phyloP scores from a whole-genome alignment of 139 green algal genomes.

The Chlorella sp. region DNA sequence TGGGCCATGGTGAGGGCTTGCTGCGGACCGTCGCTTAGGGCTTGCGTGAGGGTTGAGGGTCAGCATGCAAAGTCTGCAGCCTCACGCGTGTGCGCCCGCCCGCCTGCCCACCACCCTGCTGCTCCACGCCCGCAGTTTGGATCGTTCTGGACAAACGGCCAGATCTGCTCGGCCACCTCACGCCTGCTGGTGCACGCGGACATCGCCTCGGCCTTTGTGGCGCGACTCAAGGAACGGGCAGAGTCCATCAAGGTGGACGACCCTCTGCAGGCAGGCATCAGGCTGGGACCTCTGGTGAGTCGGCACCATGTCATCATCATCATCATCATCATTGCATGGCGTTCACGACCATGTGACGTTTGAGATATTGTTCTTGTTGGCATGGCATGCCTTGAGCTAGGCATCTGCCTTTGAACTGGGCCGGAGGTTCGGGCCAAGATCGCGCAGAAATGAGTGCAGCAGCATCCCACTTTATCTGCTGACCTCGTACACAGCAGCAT shows the following conservation, averaged over 20 bases:
- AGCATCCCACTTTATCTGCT: too few relatives aligned
- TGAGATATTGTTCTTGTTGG: too few relatives aligned
- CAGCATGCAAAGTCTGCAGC: not conserved
- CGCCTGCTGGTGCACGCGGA: constrained; percentile 73
- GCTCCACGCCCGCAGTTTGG: constrained; percentile 52
- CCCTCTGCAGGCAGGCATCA: constrained; percentile 52
- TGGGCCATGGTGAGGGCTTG: constrained; percentile 62
- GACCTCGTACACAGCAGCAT: too few relatives aligned
- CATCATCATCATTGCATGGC: too few relatives aligned
- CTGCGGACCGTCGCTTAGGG: not conserved
- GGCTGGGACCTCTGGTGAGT: constrained; percentile 64
- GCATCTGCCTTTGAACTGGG: too few relatives aligned
- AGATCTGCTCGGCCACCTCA: constrained; percentile 85
- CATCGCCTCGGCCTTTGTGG: constrained; percentile 60
- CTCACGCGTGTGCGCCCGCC: not conserved
- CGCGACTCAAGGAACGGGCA: constrained; percentile 55
- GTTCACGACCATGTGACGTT: too few relatives aligned
- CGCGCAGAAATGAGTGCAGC: too few relatives aligned
- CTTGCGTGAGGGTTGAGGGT: not conserved
- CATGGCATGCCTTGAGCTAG: too few relatives aligned
- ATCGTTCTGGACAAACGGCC: constrained; percentile 74
- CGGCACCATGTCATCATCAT: too few relatives aligned
- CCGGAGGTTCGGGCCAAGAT: too few relatives aligned
- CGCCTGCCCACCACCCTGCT: not conserved
- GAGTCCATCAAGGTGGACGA: constrained; percentile 65